Base-by-base conservation (phyloP, 2,329 filamentous ascomycete species). In the Penicillium sp. region DNA sequence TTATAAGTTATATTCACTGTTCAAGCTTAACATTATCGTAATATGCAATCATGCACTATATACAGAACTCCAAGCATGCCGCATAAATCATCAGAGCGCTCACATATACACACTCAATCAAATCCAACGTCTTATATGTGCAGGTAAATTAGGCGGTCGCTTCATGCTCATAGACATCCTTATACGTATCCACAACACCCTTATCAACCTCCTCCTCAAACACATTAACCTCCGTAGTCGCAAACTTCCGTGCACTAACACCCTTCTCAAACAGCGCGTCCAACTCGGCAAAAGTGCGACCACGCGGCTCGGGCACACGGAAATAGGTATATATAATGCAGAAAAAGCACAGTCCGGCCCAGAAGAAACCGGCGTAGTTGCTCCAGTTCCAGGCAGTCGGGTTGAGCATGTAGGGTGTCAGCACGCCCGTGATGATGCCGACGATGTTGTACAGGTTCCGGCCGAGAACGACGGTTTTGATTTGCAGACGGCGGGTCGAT, bases 341-440 rank as follows among this genome's bases (percentile, higher is more conserved):
- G 55, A 85, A 73, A 75, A 91, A 90, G 74, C 89, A 93, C 57
- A 90, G 86, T 0, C 86, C 89, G 14, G 84, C 86, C 89, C 91
- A 91, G 78, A 95, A 95, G 76, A 96, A 95, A 26, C 91, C 91
- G 0, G 91, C 83, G 65, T 83, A 94, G 74, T 94, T 94, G 59
- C 84, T 81, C 91, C 91, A 96, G 73, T 95, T 79, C 91, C 92
- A 96, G 0, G 85, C 88, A 1, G 79, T 81, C 0, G 91, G 90
- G 74, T 96, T 96, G 43, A 96, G 81, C 91, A 96, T 96, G 74
- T 95, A 96, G 0, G 91, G 91, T 0, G 90, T 95, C 42, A 96
- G 74, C 3, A 96, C 87, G 51, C 85, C 87, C 68, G 86, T 90
- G 65, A 96, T 75, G 63, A 97, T 96, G 61, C 83, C 87, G 45